Evolutionary conservation across 2,329 filamentous ascomycete genomes (phyloP).

Genomic region (Basipetospora chlamydospora): DNA sequence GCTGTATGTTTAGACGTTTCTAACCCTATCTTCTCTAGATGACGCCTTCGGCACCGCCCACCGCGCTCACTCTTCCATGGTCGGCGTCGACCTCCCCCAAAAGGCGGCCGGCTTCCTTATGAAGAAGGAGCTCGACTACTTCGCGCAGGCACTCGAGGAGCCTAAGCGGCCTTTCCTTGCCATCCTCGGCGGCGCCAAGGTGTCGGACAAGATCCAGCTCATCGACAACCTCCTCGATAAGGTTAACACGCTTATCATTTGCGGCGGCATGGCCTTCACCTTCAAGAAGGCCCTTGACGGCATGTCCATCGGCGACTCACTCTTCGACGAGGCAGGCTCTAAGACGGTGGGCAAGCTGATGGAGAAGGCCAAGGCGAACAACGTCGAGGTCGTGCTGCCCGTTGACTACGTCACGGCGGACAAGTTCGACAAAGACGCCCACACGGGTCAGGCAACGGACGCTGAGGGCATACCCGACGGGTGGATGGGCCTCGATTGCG

Average conservation of each 20-base stretch:
- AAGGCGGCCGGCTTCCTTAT: slow-evolving; percentile 97
- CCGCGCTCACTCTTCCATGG: slow-evolving; percentile 98
- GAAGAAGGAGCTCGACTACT: slow-evolving; percentile 99
- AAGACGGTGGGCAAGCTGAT: slow-evolving; percentile 81
- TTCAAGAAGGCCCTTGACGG: slow-evolving; percentile 98
- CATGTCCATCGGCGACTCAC: slow-evolving; percentile 75
- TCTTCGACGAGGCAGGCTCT: slow-evolving; percentile 88
- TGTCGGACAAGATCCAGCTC: slow-evolving; percentile 98
- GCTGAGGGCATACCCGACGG: slow-evolving; percentile 78
- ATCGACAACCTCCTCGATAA: slow-evolving; percentile 98
- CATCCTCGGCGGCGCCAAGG: slow-evolving; percentile 95
- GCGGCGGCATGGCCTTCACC: slow-evolving; percentile 97
- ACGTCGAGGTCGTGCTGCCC: slow-evolving; percentile 87
- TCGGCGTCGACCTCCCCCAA: slow-evolving; percentile 86
- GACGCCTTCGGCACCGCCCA: slow-evolving; percentile 98
- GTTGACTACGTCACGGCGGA: slow-evolving; percentile 93
- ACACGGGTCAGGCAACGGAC: slow-evolving; percentile 70
- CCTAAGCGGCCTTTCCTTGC: slow-evolving; percentile 94
- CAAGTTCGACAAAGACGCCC: slow-evolving; percentile 80
- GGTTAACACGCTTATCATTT: slow-evolving; percentile 92
- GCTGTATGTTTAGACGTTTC: too few relatives aligned
- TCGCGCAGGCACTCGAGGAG: slow-evolving; percentile 86
- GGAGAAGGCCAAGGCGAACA: slow-evolving; percentile 92
- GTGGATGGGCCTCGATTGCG: slow-evolving; percentile 96
- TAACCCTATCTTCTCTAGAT: slow-evolving; percentile 6